These are phyloP conservation scores for Setaria italica DNA, from an alignment of 202 grass and related monocot species.

Conservation along the genomic window DNA sequence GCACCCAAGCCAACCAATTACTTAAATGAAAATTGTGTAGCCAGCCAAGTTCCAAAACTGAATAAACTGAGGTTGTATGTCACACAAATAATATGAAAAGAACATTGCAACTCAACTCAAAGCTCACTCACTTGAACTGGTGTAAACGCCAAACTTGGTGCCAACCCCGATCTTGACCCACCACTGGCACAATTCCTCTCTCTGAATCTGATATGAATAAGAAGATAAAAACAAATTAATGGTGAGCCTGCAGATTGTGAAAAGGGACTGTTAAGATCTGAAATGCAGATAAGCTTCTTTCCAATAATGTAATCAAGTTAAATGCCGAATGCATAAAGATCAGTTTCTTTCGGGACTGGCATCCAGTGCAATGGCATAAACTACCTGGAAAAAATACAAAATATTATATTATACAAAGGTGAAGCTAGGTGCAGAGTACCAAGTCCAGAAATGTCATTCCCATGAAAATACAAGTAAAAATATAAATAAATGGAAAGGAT, in stretches of 20 bases:
- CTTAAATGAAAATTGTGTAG: neutral
- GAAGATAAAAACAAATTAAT: neutral
- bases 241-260: neutral
- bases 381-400: neutral
- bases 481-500: neutral
- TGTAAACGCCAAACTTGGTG: conserved; percentile 75
- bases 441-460: neutral
- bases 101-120: neutral
- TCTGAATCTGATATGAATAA: conserved; percentile 60
- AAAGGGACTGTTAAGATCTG: neutral
- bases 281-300: neutral
- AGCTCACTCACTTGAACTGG: conserved; percentile 67
- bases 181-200: conserved; percentile 68
- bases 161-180: conserved; percentile 68
- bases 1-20: neutral
- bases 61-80: neutral
- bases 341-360: neutral
- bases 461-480: neutral
- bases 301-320: neutral
- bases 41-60: neutral
- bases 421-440: neutral
- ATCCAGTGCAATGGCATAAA: neutral
- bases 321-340: neutral
- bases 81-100: neutral
- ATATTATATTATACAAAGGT: neutral